phyloP scores from a whole-genome alignment of 352 stramenopile genomes.

The Globisporangium recalcitrans region DNA sequence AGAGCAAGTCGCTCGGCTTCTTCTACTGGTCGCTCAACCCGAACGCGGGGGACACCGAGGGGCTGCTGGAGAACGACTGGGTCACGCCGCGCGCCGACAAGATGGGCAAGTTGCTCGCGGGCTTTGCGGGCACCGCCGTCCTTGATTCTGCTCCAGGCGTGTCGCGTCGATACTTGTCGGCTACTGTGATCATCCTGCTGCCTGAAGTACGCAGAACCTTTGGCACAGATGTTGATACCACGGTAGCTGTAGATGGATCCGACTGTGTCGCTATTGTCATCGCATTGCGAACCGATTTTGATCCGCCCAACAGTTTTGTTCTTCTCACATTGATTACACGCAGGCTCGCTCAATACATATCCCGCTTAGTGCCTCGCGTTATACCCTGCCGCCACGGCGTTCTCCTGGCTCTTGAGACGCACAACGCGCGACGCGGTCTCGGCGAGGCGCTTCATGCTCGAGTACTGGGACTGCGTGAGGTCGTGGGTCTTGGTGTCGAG shows the following conservation, averaged over 20 bases:
- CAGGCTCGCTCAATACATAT: too few relatives aligned
- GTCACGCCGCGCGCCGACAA: not conserved
- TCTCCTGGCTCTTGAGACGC: not conserved
- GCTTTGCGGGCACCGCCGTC: not conserved
- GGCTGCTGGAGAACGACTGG: conserved; percentile 2
- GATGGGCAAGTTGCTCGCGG: not conserved
- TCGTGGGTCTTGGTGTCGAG: not conserved
- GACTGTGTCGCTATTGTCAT: too few relatives aligned
- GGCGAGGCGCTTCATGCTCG: not conserved
- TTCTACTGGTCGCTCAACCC: not conserved
- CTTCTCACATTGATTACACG: too few relatives aligned
- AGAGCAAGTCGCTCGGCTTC: not conserved
- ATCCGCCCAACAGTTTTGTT: too few relatives aligned
- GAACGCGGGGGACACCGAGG: not conserved
- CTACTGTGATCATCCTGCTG: too few relatives aligned
- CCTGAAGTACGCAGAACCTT: too few relatives aligned
- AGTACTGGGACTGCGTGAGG: not conserved
- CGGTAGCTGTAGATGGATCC: too few relatives aligned
- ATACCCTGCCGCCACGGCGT: not conserved
- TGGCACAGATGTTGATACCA: too few relatives aligned
- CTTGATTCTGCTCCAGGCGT: too few relatives aligned
- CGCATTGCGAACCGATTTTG: too few relatives aligned
- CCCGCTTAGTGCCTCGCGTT: not conserved
- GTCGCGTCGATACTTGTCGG: too few relatives aligned
- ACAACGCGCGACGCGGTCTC: not conserved